Base-by-base conservation (phyloP, 2,329 filamentous ascomycete species). In the Xylariaceae sp. region DNA sequence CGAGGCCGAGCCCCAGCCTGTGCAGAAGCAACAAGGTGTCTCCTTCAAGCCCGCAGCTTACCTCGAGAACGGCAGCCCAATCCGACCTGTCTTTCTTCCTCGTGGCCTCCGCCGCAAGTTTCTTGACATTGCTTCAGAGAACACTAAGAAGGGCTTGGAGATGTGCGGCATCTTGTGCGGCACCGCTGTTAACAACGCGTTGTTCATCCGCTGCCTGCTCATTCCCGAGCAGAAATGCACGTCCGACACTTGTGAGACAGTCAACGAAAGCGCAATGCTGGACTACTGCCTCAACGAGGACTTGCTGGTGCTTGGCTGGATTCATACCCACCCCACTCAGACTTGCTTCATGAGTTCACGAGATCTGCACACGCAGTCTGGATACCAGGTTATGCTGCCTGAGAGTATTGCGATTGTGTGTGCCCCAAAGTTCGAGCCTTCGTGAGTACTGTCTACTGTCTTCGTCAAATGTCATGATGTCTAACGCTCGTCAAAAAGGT, bases 331-430 rank as follows among this genome's bases (percentile, higher is more conserved):
- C 69, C 94, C 94, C 0, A 90, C 88, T 0, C 94, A 99, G 73
- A 95, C 90, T 0, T 99, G 94, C 71, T 99, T 99, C 69, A 95
- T 99, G 89, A 96, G 90, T 67, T 94, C 88, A 45, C 79, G 93
- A 45, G 94, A 99, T 66, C 68, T 97, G 60, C 94, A 99, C 67
- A 99, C 95, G 0, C 93, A 96, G 66, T 86, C 87, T 3, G 91
- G 91, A 11, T 97, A 97, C 68, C 94, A 99, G 71, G 86, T 94
- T 54, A 97, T 97, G 90, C 82, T 97, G 72, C 87, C 91, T 1
- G 94, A 99, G 75, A 95, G 90, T 63, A 91, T 99, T 57, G 94
- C 94, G 4, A 96, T 99, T 63, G 94, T 99, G 38, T 99, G 94
- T 72, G 90, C 94, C 6, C 94, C 94, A 0, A 87, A 81, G 51